phyloP scores from a whole-genome alignment of 2,329 filamentous ascomycete genomes.

The Lasiodiplodia citricola region DNA sequence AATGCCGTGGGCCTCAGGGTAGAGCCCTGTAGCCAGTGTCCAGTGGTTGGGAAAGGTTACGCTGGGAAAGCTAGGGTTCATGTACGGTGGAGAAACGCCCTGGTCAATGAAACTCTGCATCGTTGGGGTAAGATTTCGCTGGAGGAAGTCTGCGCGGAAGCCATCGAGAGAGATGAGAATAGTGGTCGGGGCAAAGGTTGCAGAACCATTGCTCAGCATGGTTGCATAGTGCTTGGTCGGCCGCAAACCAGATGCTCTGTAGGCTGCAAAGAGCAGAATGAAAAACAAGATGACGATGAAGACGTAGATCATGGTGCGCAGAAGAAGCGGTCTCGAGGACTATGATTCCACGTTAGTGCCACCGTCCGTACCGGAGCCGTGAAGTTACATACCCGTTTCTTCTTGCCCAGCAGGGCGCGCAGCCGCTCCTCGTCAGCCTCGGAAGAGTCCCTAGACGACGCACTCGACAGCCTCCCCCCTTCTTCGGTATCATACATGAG shows the following conservation, averaged over 20 bases:
- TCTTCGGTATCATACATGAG: conserved; percentile 93
- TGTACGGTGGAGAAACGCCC: conserved; percentile 88
- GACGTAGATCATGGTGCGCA: conserved; percentile 48
- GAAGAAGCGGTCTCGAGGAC: conserved; percentile 36
- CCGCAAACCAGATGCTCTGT: conserved; percentile 48
- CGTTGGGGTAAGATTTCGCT: conserved; percentile 80
- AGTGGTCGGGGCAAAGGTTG: conserved; percentile 87
- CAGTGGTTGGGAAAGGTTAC: conserved; percentile 97
- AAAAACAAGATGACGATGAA: conserved; percentile 60
- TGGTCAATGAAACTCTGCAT: conserved; percentile 78
- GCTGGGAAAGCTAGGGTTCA: conserved; percentile 92
- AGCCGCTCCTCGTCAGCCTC: conserved; percentile 58
- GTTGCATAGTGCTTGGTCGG: conserved; percentile 21
- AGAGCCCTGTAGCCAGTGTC: conserved; percentile 87
- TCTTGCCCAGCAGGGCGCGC: conserved; percentile 56
- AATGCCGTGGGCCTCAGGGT: conserved; percentile 90
- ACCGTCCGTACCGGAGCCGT: too few relatives aligned
- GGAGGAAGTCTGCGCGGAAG: conserved; percentile 91
- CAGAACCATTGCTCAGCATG: conserved; percentile 76
- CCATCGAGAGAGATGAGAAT: conserved; percentile 94
- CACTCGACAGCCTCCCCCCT: conserved; percentile 68
- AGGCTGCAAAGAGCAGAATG: conserved; percentile 61
- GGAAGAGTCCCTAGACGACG: conserved; percentile 44
- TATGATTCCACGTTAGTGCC: background rate
- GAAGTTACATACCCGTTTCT: conserved; percentile 28